A percentile compares a stretch with the other conserved stretches of the same genome.
Evolutionary conservation across 1,284 basidiomycete genomes (phyloP).

Genomic region (Moesziomyces antarcticus): DNA sequence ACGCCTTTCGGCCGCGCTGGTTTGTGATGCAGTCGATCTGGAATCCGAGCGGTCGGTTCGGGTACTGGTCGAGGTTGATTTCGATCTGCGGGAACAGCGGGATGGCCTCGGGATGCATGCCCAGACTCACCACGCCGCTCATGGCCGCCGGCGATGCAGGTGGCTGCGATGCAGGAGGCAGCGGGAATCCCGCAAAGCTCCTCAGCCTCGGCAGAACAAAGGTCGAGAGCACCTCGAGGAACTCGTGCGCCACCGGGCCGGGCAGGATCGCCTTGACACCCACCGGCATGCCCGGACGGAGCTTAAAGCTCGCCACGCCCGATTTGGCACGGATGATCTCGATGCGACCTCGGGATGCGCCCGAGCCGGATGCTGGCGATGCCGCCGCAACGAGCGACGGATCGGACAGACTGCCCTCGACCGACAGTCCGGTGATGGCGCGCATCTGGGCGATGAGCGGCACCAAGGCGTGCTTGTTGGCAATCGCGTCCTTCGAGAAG

Average conservation of each 20-base stretch:
- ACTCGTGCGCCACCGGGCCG: slow-evolving; percentile 92
- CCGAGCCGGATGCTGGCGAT: background rate
- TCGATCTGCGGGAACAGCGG: slow-evolving; percentile 80
- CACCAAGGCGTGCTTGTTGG: slow-evolving; percentile 81
- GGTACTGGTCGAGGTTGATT: slow-evolving; percentile 66
- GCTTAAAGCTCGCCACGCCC: slow-evolving; percentile 83
- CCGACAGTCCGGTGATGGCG: slow-evolving; percentile 85
- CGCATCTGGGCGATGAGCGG: slow-evolving; percentile 86
- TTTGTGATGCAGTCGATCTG: slow-evolving; percentile 67
- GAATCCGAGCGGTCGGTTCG: slow-evolving; percentile 61
- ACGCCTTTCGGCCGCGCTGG: slow-evolving; percentile 61
- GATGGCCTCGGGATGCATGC: slow-evolving; percentile 85
- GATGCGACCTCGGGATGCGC: slow-evolving; percentile 70
- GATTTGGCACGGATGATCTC: slow-evolving; percentile 83
- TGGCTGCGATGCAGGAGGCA: slow-evolving; percentile 72
- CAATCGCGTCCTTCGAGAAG: slow-evolving; percentile 71
- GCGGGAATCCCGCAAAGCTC: slow-evolving; percentile 84
- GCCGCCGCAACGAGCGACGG: slow-evolving; percentile 26
- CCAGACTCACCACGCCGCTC: slow-evolving; percentile 87
- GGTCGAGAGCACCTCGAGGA: slow-evolving; percentile 86
- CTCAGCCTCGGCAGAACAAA: slow-evolving; percentile 93
- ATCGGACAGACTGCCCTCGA: slow-evolving; percentile 51
- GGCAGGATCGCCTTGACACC: slow-evolving; percentile 89
- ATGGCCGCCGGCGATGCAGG: slow-evolving; percentile 74
- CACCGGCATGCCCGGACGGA: slow-evolving; percentile 83